Percentiles rank a stretch among this genome's conserved stretches.
phyloP scores from a whole-genome alignment of 2,329 filamentous ascomycete genomes.

The Fusarium sambucinum region DNA sequence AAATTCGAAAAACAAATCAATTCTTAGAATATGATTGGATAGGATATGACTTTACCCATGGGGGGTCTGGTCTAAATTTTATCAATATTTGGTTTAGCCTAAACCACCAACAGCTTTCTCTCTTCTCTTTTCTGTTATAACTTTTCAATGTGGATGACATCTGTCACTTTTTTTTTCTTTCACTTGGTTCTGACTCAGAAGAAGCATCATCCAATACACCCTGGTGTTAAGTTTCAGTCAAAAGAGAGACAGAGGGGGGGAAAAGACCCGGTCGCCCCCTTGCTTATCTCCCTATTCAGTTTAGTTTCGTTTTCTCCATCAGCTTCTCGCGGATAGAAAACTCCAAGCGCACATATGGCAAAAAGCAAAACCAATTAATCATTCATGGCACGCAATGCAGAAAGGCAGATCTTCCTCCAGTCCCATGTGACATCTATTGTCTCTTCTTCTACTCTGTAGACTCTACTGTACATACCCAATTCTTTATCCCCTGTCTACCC shows the following conservation, averaged over 20 bases:
- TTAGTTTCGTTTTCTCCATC: conserved; percentile 37
- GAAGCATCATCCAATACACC: conserved; percentile 2
- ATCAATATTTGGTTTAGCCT: conserved; percentile 37
- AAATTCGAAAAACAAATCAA: not conserved
- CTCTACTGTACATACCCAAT: not conserved
- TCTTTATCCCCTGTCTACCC: not conserved
- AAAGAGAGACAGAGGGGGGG: not conserved
- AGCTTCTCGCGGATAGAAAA: conserved; percentile 9
- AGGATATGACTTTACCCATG: conserved; percentile 6
- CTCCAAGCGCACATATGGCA: conserved; percentile 32
- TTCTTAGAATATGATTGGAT: conserved; percentile 8
- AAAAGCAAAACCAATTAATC: conserved; percentile 31
- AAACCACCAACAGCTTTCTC: conserved; percentile 11
- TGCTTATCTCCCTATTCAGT: not conserved
- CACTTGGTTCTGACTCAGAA: conserved; percentile 38
- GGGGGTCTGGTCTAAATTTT: conserved; percentile 27
- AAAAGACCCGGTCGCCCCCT: no score
- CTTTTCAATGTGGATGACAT: not conserved
- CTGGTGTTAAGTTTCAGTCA: not conserved
- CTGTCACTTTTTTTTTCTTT: not conserved
- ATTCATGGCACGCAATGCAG: not conserved
- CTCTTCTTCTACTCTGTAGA: conserved; percentile 5
- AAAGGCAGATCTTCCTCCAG: not conserved
- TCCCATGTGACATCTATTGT: conserved; percentile 27
- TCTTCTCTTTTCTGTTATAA: not conserved